phyloP scores from a whole-genome alignment of 2,329 filamentous ascomycete genomes.

The Scedosporium boydii region DNA sequence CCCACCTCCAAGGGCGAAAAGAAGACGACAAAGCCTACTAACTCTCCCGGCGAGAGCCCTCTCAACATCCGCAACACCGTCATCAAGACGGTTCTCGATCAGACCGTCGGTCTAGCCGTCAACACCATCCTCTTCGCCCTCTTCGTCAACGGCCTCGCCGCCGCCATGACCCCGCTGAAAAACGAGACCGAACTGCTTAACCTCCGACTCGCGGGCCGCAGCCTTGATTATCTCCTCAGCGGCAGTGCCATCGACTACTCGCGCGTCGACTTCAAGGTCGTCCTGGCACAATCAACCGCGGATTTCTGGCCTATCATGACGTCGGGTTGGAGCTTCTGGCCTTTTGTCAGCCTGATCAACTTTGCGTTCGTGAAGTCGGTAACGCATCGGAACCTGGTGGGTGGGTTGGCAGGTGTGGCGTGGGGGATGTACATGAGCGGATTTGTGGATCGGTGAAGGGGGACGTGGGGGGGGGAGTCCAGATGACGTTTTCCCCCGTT shows the following conservation, averaged over 20 bases:
- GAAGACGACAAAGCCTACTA: conserved; percentile 25
- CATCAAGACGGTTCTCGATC: conserved; percentile 60
- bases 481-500: too few relatives aligned
- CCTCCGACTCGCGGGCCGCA: conserved; percentile 12
- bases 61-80: conserved; percentile 51
- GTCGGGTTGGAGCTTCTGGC: conserved; percentile 64
- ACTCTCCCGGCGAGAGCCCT: conserved; percentile 17
- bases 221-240: conserved; percentile 24
- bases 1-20: conserved; percentile 26
- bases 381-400: conserved; percentile 59
- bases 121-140: conserved; percentile 58
- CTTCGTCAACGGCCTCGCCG: conserved; percentile 47
- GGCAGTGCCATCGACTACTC: conserved; percentile 32
- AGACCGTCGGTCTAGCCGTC: conserved; percentile 53
- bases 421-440: conserved; percentile 68
- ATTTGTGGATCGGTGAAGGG: conserved; percentile 4
- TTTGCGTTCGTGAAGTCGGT: conserved; percentile 62
- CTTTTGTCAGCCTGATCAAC: conserved; percentile 58
- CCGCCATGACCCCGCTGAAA: conserved; percentile 31
- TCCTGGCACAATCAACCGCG: conserved; percentile 31
- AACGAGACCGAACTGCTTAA: conserved; percentile 17
- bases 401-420: conserved; percentile 59
- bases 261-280: conserved; percentile 32
- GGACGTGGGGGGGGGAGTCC: conserved; percentile 2
- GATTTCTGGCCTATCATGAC: conserved; percentile 57